Evolutionary conservation across 805 yeast genomes (phyloP), one percentile per base, ranked within the genome.

Genomic region (Monosporozyma solicola): DNA sequence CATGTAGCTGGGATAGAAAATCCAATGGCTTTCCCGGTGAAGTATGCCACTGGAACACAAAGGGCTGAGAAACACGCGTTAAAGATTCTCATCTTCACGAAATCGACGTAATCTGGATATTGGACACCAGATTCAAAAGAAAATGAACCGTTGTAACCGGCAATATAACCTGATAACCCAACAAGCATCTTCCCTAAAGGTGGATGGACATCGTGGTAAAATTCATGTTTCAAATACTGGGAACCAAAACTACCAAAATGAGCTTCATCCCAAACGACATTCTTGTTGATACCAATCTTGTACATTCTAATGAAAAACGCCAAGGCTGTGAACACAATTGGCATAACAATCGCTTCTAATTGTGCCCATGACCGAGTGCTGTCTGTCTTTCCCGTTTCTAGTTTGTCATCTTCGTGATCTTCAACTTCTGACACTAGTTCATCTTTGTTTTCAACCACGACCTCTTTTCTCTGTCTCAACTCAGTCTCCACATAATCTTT

Each of bases 201-300:
- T 22, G 95, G 95, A 64, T 87, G 95, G 32, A 87, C 95, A 71
- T 87, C 95, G 61, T 83, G 88, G 62, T 87, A 87, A 64, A 86
- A 85, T 61, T 86, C 90, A 63, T 83, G 89, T 66, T 83, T 79
- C 58, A 85, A 71, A 67, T 87, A 87, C 62, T 85, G 82, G 3
- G 92, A 83, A 47, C 95, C 95, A 66, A 87, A 87, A 66, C 85
- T 85, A 45, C 94, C 95, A 66, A 87, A 87, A 73, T 87, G 95
- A 5, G 95, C 94, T 68, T 87, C 95, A 72, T 87, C 95, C 95
- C 95, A 87, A 8, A 85, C 84, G 48, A 87, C 92, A 52, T 74
- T 75, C 50, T 78, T 67, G 54, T 82, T 76, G 33, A 71, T 69
- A 24, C 79, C 82, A 50, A 87, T 82, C 49, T 77, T 75, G 61